A percentile compares a stretch with the other conserved stretches of the same genome.
These are phyloP conservation scores for Gyrodon lividus DNA, from an alignment of 768 basidiomycete species.

Conservation along the genomic window DNA sequence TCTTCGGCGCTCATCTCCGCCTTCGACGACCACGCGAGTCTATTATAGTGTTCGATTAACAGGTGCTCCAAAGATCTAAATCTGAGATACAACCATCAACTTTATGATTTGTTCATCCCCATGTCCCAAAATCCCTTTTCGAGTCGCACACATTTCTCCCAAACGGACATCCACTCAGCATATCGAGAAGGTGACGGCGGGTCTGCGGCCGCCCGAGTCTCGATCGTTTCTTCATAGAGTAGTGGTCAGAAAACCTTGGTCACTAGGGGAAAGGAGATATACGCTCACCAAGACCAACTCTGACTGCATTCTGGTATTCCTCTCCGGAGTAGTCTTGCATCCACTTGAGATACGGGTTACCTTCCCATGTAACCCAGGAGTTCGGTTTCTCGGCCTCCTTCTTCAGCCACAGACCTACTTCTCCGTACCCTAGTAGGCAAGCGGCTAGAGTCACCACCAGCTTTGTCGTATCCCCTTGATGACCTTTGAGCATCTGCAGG, in stretches of 20 bases:
- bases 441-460: slow-evolving; percentile 81
- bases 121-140: slow-evolving; percentile 91
- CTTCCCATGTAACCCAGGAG: slow-evolving; percentile 57
- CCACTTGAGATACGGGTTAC: slow-evolving; percentile 76
- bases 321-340: slow-evolving; percentile 78
- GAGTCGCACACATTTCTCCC: slow-evolving; percentile 71
- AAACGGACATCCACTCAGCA: slow-evolving; percentile 66
- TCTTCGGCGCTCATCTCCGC: no score
- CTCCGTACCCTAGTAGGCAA: slow-evolving; percentile 89
- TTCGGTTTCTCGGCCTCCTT: slow-evolving; percentile 44
- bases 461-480: slow-evolving; percentile 62
- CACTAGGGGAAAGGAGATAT: not conserved
- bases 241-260: not conserved
- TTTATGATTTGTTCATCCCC: slow-evolving; percentile 38
- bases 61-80: no score
- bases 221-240: slow-evolving; percentile 61
- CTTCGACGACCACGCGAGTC: no score
- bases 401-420: slow-evolving; percentile 84
- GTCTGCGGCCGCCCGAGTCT: slow-evolving; percentile 55
- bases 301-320: slow-evolving; percentile 71
- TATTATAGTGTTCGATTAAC: no score
- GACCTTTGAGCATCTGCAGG: not conserved
- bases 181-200: slow-evolving; percentile 62
- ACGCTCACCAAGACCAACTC: slow-evolving; percentile 65
- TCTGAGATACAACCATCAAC: not conserved